These are phyloP conservation scores for Torulaspora microellipsoides DNA, from an alignment of 805 yeast genomes.

Conservation along the genomic window DNA sequence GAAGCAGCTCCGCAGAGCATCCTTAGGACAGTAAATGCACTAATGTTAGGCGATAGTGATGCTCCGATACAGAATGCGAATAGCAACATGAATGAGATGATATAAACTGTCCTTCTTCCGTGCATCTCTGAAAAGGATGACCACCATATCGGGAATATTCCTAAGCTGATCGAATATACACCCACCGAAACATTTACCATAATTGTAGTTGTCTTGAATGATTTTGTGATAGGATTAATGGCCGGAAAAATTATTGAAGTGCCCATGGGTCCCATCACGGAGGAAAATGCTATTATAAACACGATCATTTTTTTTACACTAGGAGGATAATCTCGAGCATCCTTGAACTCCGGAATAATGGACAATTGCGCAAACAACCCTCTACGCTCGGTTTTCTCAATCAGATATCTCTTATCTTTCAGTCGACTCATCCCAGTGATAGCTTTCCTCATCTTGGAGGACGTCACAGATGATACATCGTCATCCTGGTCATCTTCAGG, in stretches of 20 bases:
- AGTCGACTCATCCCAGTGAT: slow-evolving; percentile 2
- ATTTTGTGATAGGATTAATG: slow-evolving; percentile 50
- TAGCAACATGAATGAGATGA: slow-evolving; percentile 60
- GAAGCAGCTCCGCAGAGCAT: slow-evolving; percentile 74
- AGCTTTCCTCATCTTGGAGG: neutral
- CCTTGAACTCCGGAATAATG: slow-evolving; percentile 62
- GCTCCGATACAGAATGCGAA: slow-evolving; percentile 68
- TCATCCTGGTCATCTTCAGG: neutral
- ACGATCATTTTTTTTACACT: slow-evolving; percentile 51
- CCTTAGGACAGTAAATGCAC: slow-evolving; percentile 61
- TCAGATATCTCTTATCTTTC: slow-evolving; percentile 17
- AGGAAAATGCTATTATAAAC: slow-evolving; percentile 63
- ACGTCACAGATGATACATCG: slow-evolving; percentile 1
- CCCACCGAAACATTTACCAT: slow-evolving; percentile 78
- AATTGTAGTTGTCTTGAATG: slow-evolving; percentile 52
- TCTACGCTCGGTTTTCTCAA: slow-evolving; percentile 41
- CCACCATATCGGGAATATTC: slow-evolving; percentile 88
- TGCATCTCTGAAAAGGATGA: slow-evolving; percentile 67
- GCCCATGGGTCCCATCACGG: slow-evolving; percentile 85
- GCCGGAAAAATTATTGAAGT: slow-evolving; percentile 82
- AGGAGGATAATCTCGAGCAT: slow-evolving; percentile 60
- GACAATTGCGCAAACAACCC: slow-evolving; percentile 53
- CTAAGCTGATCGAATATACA: slow-evolving; percentile 65
- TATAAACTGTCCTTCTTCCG: slow-evolving; percentile 72
- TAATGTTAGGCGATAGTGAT: slow-evolving; percentile 58